Base-by-base conservation (phyloP, 176 grass and related monocot species). In the Oropetium thomaeum region DNA sequence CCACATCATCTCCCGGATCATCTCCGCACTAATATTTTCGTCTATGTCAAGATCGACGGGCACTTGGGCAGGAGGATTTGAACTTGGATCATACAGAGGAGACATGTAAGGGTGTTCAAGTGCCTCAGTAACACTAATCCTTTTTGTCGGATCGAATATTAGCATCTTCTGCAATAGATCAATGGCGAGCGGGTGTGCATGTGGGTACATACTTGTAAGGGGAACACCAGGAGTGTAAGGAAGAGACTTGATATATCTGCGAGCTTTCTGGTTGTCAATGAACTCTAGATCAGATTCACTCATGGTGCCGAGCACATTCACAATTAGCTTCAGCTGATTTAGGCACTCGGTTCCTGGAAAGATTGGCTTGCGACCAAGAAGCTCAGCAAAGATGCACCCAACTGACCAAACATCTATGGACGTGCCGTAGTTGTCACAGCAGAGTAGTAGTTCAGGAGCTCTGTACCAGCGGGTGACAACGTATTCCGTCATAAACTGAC, bases 401-500 rank as follows among this genome's bases (percentile, higher is more conserved):
- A 87, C 85, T 38, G 85, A 87, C 85, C 85, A 87, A 29, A 87
- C 80, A 22, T 87, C 85, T 8, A 87, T 87, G 68, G 85, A 87
- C 3, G 85, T 87, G n/a, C 85, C 80, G 1, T 87, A 87, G 28
- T 87, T 87, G 74, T 87, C 85, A 15, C 85, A 87, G 34, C 85
- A 83, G 70, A 87, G 85, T 10, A 87, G 85, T 20, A 87, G 44
- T 62, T 87, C 85, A 55, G 85, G 85, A 83, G 86, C 80, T 53
- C 86, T 88, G 47, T 88, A 88, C 86, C 86, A 88, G 69, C 86
- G 86, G 22, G 86, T 88, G 28, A 88, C 86, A 0, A 88, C 87
- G 4, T 89, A 89, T 78, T 89, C 87, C 22, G 87, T 89, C 87
- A 89, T 89, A 68, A 89, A 89, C 75, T 88, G 80, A 6, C 83